Evolutionary conservation across 768 basidiomycete genomes (phyloP), one percentile per base, ranked within the genome.

Genomic region (Boletus reticuloceps): DNA sequence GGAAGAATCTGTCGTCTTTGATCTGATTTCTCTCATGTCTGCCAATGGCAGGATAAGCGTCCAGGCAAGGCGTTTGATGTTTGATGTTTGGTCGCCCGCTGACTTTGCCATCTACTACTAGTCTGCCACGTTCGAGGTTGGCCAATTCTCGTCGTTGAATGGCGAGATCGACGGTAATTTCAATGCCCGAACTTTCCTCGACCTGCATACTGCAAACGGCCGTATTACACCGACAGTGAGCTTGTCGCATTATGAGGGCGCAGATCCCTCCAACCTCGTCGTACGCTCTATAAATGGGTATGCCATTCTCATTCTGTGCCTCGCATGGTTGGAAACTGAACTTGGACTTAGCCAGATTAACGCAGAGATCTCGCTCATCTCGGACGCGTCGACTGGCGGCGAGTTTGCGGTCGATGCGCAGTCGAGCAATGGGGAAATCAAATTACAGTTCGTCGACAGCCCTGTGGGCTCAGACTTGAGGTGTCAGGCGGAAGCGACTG

Each of bases 101-200:
- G 27, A 64, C 46, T 1, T 38, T 52, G 4, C 2, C 16, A 9
- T 38, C 16, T 22, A 34, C 13, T 14, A 13, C 14, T 9, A 79
- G 79, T 70, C 70, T 31, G 49, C 77, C 41, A 61, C 61, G n/a
- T 69, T 67, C 5, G 58, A 58, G 1, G 27, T 48, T 22, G 72
- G 66, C 7, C 31, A 43, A 12, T 61, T 79, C 48, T 48, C 55
- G n/a, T 79, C 79, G 2, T 59, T 72, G 7, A 83, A 82, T 47
- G 75, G 74, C n/a, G 62, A 58, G 9, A 81, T 86, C 34, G 59
- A 56, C 4, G 84, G 84, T 4, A 57, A 53, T 17, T 81, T 75
- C 65, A 72, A 72, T 27, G 67, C 70, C 5, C 62, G 68, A 14
- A 66, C 72, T 1, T 66, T 67, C 4, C 68, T 85, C 27, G 45